A percentile compares a stretch with the other conserved stretches of the same genome.
phyloP scores from a whole-genome alignment of 2,329 filamentous ascomycete species.

The Aureobasidium pullulans region DNA sequence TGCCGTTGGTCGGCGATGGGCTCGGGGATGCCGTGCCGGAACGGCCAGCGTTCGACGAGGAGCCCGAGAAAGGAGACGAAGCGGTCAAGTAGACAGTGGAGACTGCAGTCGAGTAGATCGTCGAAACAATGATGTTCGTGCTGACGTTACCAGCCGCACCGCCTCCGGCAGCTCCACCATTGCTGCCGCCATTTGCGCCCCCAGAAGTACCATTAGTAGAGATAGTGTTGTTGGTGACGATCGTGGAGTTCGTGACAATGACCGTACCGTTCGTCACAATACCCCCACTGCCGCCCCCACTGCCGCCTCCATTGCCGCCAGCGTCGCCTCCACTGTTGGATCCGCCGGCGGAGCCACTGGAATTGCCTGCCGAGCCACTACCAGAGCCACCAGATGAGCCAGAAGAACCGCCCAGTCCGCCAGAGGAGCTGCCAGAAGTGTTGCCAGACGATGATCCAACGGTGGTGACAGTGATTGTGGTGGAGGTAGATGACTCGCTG shows the following conservation, averaged over 20 bases:
- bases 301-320: not conserved
- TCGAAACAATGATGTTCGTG: conserved; percentile 5
- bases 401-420: conserved; percentile 1
- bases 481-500: conserved; percentile 4
- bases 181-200: conserved; percentile 1
- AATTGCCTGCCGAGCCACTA: not conserved
- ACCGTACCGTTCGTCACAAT: not conserved
- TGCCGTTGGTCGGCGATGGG: not conserved
- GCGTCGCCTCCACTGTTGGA: not conserved
- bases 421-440: conserved; percentile 19
- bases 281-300: not conserved
- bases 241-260: conserved; percentile 11
- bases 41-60: not conserved
- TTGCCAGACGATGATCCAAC: conserved; percentile 6
- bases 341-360: conserved; percentile 10
- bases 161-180: not conserved
- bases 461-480: conserved; percentile 2
- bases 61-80: not conserved
- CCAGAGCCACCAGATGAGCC: not conserved
- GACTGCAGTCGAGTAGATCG: conserved; percentile 7
- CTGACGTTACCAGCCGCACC: conserved; percentile 9
- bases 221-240: conserved; percentile 2
- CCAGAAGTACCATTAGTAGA: conserved; percentile 6
- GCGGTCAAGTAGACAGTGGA: conserved; percentile 6
- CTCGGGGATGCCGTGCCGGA: not conserved